phyloP scores from a whole-genome alignment of 169 alveolate genomes.

The Cryptosporidium ubiquitum region DNA sequence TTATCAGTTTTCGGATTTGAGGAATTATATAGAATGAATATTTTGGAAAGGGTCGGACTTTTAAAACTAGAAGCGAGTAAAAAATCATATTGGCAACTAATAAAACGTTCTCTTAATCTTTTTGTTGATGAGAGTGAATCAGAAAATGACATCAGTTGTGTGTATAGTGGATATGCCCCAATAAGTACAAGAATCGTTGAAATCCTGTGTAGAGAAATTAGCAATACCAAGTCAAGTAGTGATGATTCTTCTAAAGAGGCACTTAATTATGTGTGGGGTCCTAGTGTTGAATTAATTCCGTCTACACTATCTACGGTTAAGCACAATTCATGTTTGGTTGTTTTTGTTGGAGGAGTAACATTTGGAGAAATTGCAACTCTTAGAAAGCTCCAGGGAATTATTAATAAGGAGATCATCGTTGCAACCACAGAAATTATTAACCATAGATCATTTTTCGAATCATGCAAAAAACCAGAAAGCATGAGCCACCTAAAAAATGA shows the following conservation, averaged over 20 bases:
- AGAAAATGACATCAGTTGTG: slow-evolving; percentile 77
- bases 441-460: slow-evolving; percentile 54
- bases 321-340: slow-evolving; percentile 62
- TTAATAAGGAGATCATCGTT: slow-evolving; percentile 43
- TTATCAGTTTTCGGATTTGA: slow-evolving; percentile 75
- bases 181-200: slow-evolving; percentile 65
- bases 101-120: slow-evolving; percentile 57
- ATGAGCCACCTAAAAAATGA: slow-evolving; percentile 6
- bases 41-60: slow-evolving; percentile 77
- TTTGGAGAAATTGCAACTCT: slow-evolving; percentile 82
- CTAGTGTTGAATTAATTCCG: slow-evolving; percentile 41
- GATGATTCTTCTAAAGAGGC: slow-evolving; percentile 21
- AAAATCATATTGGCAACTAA: slow-evolving; percentile 53
- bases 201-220: slow-evolving; percentile 1
- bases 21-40: slow-evolving; percentile 75
- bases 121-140: slow-evolving; percentile 76
- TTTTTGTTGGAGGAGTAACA: slow-evolving; percentile 81
- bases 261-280: slow-evolving; percentile 67
- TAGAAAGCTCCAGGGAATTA: slow-evolving; percentile 26
- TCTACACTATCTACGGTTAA: not conserved
- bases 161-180: slow-evolving; percentile 82
- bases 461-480: slow-evolving; percentile 46
- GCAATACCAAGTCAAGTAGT: not conserved
- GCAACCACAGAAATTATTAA: slow-evolving; percentile 67
- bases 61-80: slow-evolving; percentile 55